A percentile compares a stretch with the other conserved stretches of the same genome.
phyloP scores from a whole-genome alignment of 148 eudicot species.

The Pharnaceum exiguum region DNA sequence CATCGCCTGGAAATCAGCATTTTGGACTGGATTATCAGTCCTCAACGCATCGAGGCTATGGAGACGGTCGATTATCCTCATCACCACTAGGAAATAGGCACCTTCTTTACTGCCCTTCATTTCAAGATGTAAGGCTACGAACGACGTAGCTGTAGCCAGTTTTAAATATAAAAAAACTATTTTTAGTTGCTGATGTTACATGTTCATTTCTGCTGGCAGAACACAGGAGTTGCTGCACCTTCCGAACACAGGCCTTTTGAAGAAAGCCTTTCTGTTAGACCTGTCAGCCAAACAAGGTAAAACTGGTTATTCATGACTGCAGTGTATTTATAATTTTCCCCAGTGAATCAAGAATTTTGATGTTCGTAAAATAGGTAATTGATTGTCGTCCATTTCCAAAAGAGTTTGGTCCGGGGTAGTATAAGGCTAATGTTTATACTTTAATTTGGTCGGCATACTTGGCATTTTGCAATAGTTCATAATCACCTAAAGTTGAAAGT shows the following conservation, averaged over 20 bases:
- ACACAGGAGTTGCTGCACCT: not conserved
- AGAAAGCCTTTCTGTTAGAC: constrained; percentile 10
- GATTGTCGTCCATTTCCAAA: too few relatives aligned
- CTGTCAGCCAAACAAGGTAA: constrained; percentile 17
- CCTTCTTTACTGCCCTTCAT: too few relatives aligned
- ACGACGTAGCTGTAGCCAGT: too few relatives aligned
- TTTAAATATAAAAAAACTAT: not conserved
- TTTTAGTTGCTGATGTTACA: not conserved
- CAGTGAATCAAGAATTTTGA: not conserved
- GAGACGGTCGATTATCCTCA: too few relatives aligned
- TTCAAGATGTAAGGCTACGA: constrained; percentile 16
- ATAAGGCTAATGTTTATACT: too few relatives aligned
- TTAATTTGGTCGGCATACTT: too few relatives aligned
- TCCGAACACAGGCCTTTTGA: constrained; percentile 10
- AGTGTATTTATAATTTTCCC: not conserved
- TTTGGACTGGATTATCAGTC: constrained; percentile 11
- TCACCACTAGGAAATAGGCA: too few relatives aligned
- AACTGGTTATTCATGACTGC: not conserved
- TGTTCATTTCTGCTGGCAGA: constrained; percentile 9
- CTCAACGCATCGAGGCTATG: too few relatives aligned
- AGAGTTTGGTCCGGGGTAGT: too few relatives aligned
- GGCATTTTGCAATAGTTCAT: too few relatives aligned
- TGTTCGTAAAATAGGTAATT: not conserved
- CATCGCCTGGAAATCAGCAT: not conserved
- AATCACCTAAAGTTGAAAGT: too few relatives aligned